A percentile compares a stretch with the other conserved stretches of the same genome.
Conservation (phyloP, 2,329 filamentous ascomycete genomes). For the Fusarium subglutinans region DNA sequence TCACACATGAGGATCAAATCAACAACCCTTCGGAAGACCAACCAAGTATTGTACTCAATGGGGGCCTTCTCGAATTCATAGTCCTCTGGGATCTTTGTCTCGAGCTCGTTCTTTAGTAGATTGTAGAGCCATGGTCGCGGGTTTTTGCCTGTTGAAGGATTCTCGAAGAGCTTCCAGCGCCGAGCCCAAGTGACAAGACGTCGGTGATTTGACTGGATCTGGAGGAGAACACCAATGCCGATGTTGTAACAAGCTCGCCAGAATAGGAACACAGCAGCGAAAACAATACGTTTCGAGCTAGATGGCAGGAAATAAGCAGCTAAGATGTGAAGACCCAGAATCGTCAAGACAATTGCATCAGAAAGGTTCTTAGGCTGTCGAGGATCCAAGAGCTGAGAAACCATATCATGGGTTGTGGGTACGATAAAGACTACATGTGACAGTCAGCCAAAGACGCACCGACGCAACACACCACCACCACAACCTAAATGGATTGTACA, state of each 20-base stretch:
- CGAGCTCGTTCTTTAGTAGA: constrained; percentile 87
- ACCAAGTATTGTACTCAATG: constrained; percentile 98
- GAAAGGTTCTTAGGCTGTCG: constrained; percentile 95
- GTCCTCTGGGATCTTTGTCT: constrained; percentile 92
- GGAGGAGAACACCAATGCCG: constrained; percentile 89
- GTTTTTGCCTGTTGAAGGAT: constrained; percentile 82
- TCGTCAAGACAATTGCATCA: constrained; percentile 80
- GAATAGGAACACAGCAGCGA: constrained; percentile 86
- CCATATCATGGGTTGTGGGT: constrained; percentile 97
- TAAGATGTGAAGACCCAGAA: constrained; percentile 79
- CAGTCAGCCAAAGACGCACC: constrained; percentile 33
- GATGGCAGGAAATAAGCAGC: constrained; percentile 78
- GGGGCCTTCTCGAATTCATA: constrained; percentile 94
- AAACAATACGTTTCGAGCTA: constrained; percentile 75
- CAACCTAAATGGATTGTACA: constrained; percentile 48
- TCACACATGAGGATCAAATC: constrained; percentile 99
- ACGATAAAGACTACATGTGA: constrained; percentile 83
- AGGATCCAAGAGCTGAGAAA: constrained; percentile 94
- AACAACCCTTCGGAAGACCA: constrained; percentile 93
- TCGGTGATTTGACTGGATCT: constrained; percentile 89
- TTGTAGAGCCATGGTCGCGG: constrained; percentile 84
- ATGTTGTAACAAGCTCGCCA: constrained; percentile 94
- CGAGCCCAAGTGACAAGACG: constrained; percentile 88
- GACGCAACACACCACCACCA: constrained; percentile 11
- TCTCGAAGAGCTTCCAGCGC: constrained; percentile 85